A percentile compares a stretch with the other conserved stretches of the same genome.
These are phyloP conservation scores for Grifola frondosa DNA, from an alignment of 1,284 basidiomycete genomes.

Conservation along the genomic window DNA sequence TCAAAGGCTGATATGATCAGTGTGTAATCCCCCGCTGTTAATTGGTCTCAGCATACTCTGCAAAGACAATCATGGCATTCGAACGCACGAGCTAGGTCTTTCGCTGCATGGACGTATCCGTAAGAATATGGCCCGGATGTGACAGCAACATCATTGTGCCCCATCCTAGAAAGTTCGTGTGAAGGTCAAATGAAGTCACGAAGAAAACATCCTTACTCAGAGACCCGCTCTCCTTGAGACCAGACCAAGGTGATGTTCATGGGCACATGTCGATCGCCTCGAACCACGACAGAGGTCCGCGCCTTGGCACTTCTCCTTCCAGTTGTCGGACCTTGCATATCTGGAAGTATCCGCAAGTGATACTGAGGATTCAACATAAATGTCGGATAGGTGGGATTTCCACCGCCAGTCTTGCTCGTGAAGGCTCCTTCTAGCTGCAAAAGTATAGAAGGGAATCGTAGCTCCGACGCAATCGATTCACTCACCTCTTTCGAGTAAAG, in stretches of 20 bases:
- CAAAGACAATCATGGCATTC: not conserved
- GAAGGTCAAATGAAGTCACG: not conserved
- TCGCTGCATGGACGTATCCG: slow-evolving; percentile 63
- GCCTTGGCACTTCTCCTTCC: slow-evolving; percentile 35
- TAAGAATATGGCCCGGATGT: slow-evolving; percentile 84
- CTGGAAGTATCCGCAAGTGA: slow-evolving; percentile 54
- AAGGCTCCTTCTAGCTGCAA: slow-evolving; percentile 61
- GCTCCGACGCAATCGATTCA: not conserved
- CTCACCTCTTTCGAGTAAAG: slow-evolving; percentile 47
- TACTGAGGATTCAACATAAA: slow-evolving; percentile 95
- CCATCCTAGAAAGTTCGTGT: slow-evolving; percentile 40
- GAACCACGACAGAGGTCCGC: slow-evolving; percentile 49
- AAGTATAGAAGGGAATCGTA: slow-evolving; percentile 14
- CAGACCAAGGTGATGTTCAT: slow-evolving; percentile 77
- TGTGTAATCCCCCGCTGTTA: slow-evolving; percentile 77
- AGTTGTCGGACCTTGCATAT: slow-evolving; percentile 7
- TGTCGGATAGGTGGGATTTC: slow-evolving; percentile 75
- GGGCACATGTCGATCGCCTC: slow-evolving; percentile 66
- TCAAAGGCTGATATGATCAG: slow-evolving; percentile 84
- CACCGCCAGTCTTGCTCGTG: slow-evolving; percentile 76
- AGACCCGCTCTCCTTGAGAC: slow-evolving; percentile 71
- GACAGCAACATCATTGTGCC: slow-evolving; percentile 65
- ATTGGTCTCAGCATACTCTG: not conserved
- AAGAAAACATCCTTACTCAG: slow-evolving; percentile 54
- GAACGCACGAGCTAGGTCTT: slow-evolving; percentile 55